Percentiles rank a stretch among this genome's conserved stretches.
phyloP scores from a whole-genome alignment of 75 land plant genomes.

The Larix kaempferi region DNA sequence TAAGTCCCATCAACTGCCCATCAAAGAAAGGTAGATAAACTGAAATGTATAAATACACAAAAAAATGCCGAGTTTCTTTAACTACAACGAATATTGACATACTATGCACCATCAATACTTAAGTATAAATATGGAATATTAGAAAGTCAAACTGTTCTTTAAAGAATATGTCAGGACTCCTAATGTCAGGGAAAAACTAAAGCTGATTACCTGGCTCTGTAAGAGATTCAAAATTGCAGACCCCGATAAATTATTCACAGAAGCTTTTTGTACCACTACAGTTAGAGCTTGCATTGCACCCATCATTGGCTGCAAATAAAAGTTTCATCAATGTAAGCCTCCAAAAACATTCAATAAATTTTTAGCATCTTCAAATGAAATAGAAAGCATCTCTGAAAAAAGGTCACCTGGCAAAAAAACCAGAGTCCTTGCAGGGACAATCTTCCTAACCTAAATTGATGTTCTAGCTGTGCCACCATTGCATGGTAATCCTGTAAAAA shows the following conservation, averaged over 20 bases:
- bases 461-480: slow-evolving; percentile 97
- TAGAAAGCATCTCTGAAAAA: neutral
- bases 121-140: neutral
- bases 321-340: neutral
- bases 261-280: slow-evolving; percentile 66
- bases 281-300: slow-evolving; percentile 87
- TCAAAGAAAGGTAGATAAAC: neutral
- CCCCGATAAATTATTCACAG: slow-evolving; percentile 54
- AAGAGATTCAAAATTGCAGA: slow-evolving; percentile 85
- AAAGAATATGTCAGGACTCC: neutral
- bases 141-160: neutral
- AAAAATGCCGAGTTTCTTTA: neutral
- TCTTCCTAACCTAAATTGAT: slow-evolving; percentile 87
- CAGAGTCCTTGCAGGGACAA: slow-evolving; percentile 91
- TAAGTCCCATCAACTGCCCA: neutral
- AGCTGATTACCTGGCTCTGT: slow-evolving; percentile 75
- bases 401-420: slow-evolving; percentile 89
- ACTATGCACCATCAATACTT: neutral
- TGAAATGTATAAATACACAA: neutral
- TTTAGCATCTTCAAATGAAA: neutral
- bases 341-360: neutral
- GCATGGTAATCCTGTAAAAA: slow-evolving; percentile 86
- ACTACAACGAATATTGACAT: neutral
- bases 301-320: slow-evolving; percentile 82
- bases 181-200: slow-evolving; percentile 1